A percentile compares a stretch with the other conserved stretches of the same genome.
Evolutionary conservation across 306 rosid species (phyloP).

Genomic region (Prosopis cineraria): DNA sequence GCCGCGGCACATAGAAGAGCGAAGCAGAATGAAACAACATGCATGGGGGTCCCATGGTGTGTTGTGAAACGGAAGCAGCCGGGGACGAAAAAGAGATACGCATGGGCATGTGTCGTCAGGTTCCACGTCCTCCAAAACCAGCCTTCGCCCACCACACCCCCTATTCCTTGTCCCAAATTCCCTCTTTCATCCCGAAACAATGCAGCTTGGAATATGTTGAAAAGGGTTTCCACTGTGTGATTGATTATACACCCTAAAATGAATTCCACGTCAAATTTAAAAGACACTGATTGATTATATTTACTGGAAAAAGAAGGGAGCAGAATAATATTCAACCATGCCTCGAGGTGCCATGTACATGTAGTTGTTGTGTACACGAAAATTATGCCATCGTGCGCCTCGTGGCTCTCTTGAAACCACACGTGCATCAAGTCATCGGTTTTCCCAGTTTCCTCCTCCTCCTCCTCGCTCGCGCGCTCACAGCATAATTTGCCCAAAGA

Average conservation of each 20-base stretch:
- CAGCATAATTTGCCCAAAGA: slow-evolving; percentile 12
- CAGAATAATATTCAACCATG: slow-evolving; percentile 30
- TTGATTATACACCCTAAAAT: background rate
- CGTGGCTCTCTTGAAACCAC: slow-evolving; percentile 46
- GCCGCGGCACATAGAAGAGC: background rate
- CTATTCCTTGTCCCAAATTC: no score
- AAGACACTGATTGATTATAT: slow-evolving; percentile 7
- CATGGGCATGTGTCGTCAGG: slow-evolving; percentile 3
- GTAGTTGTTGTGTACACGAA: no score
- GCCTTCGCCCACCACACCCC: background rate
- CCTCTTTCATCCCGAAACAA: background rate
- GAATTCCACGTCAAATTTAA: no score
- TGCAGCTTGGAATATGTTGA: background rate
- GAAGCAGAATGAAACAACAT: background rate
- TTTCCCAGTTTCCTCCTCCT: background rate
- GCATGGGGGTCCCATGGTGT: background rate
- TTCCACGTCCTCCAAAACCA: slow-evolving; percentile 12
- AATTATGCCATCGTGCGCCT: slow-evolving; percentile 29
- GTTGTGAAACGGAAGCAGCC: background rate
- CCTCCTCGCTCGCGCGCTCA: background rate
- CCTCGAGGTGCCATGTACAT: background rate
- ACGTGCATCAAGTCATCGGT: slow-evolving; percentile 51
- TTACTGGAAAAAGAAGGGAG: background rate
- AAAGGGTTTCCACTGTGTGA: background rate
- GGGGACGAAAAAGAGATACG: slow-evolving; percentile 14